Conservation (phyloP, 306 rosid species). For the Morella rubra region DNA sequence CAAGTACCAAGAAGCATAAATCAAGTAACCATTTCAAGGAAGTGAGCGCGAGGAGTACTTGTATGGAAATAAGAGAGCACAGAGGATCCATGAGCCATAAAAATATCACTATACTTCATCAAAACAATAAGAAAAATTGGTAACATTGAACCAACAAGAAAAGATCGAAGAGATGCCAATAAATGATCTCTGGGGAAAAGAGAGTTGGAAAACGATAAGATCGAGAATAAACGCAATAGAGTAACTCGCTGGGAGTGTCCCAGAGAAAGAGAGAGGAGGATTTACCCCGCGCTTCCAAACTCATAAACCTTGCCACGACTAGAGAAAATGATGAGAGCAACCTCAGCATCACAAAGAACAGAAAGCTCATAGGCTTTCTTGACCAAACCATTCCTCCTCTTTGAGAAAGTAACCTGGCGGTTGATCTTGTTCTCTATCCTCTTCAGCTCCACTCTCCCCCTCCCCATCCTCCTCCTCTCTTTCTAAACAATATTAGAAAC, state of each 20-base stretch:
- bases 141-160: neutral
- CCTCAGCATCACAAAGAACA: constrained; percentile 59
- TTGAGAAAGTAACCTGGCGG: constrained; percentile 59
- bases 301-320: constrained; percentile 54
- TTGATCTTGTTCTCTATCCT: constrained; percentile 64
- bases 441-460: constrained; percentile 56
- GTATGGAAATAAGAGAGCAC: neutral
- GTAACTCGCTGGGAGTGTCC: neutral
- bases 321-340: constrained; percentile 54
- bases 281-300: constrained; percentile 46
- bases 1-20: neutral
- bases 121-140: neutral
- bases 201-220: neutral
- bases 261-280: neutral
- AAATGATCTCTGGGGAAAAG: neutral
- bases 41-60: neutral
- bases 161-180: neutral
- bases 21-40: neutral
- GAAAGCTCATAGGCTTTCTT: constrained; percentile 59
- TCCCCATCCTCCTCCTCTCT: constrained; percentile 32
- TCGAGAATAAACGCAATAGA: neutral
- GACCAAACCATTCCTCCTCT: constrained; percentile 49
- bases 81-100: no score
- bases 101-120: no score
- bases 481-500: neutral